Evolutionary conservation across 2,329 filamentous ascomycete species (phyloP).

Genomic region (Aspergillus sp.): DNA sequence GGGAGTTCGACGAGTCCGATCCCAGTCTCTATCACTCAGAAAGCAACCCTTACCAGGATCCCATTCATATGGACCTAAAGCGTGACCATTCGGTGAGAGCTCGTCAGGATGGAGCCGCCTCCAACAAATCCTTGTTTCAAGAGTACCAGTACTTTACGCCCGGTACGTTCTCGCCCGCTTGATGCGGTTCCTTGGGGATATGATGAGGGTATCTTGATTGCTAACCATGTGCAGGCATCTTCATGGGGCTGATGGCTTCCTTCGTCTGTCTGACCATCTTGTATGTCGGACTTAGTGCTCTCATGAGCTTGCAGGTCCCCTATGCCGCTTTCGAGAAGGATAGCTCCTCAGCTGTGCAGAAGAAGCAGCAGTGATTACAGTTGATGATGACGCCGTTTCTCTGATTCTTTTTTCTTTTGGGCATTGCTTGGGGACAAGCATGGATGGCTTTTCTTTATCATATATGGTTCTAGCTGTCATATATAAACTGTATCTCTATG

Average conservation of each 20-base stretch:
- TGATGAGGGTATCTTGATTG: neutral
- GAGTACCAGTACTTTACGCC: constrained; percentile 94
- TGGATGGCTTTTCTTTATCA: neutral
- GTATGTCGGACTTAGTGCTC: constrained; percentile 71
- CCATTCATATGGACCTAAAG: constrained; percentile 72
- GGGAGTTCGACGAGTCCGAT: constrained; percentile 32
- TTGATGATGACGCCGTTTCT: neutral
- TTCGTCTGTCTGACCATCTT: constrained; percentile 75
- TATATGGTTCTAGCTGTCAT: neutral
- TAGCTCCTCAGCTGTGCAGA: constrained; percentile 83
- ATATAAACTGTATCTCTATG: neutral
- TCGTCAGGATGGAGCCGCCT: constrained; percentile 39
- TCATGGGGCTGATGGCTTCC: constrained; percentile 75
- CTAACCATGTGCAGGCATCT: constrained; percentile 63
- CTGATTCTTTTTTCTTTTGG: constrained; percentile 5
- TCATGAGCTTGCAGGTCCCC: constrained; percentile 80
- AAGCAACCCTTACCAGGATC: constrained; percentile 53
- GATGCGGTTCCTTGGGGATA: neutral
- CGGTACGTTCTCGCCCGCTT: constrained; percentile 53
- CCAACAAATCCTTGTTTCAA: constrained; percentile 62
- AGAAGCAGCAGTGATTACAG: constrained; percentile 63
- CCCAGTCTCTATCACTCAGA: constrained; percentile 61
- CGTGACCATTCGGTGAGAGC: constrained; percentile 51
- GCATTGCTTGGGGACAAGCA: neutral
- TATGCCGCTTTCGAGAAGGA: constrained; percentile 98